phyloP scores from a whole-genome alignment of 495 filamentous ascomycete species.

The Echria macrotheca region DNA sequence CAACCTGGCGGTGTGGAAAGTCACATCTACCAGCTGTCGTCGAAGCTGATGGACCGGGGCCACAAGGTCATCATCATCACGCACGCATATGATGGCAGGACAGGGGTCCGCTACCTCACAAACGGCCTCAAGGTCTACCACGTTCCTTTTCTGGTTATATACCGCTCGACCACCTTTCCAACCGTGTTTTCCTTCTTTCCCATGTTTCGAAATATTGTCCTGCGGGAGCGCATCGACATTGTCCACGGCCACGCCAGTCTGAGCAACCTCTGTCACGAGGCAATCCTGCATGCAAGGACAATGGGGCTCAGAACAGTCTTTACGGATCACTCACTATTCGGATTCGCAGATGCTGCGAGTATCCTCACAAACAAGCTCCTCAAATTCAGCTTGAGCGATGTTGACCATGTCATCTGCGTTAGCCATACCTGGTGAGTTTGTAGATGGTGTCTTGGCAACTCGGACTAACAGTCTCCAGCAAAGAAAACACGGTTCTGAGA shows the following conservation, averaged over 20 bases:
- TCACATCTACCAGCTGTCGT: slow-evolving; percentile 96
- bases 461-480: slow-evolving; percentile 47
- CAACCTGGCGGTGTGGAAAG: slow-evolving; percentile 95
- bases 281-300: slow-evolving; percentile 88
- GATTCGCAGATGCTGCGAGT: slow-evolving; percentile 92
- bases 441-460: neutral
- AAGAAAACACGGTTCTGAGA: slow-evolving; percentile 95
- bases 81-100: slow-evolving; percentile 88
- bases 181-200: slow-evolving; percentile 99
- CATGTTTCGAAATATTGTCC: slow-evolving; percentile 88
- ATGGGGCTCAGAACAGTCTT: slow-evolving; percentile 96
- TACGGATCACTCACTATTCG: slow-evolving; percentile 96
- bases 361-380: slow-evolving; percentile 95
- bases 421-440: slow-evolving; percentile 95
- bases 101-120: slow-evolving; percentile 92
- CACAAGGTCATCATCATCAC: slow-evolving; percentile 98
- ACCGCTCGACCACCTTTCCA: slow-evolving; percentile 89
- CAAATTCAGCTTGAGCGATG: slow-evolving; percentile 93
- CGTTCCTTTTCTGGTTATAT: slow-evolving; percentile 91
- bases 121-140: slow-evolving; percentile 98
- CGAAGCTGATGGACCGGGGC: slow-evolving; percentile 91
- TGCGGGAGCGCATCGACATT: slow-evolving; percentile 91
- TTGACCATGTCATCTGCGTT: slow-evolving; percentile 97
- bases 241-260: slow-evolving; percentile 94
- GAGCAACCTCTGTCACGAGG: slow-evolving; percentile 89